These are phyloP conservation scores for Glarea lozoyensis DNA, from an alignment of 495 filamentous ascomycete genomes.

Conservation along the genomic window DNA sequence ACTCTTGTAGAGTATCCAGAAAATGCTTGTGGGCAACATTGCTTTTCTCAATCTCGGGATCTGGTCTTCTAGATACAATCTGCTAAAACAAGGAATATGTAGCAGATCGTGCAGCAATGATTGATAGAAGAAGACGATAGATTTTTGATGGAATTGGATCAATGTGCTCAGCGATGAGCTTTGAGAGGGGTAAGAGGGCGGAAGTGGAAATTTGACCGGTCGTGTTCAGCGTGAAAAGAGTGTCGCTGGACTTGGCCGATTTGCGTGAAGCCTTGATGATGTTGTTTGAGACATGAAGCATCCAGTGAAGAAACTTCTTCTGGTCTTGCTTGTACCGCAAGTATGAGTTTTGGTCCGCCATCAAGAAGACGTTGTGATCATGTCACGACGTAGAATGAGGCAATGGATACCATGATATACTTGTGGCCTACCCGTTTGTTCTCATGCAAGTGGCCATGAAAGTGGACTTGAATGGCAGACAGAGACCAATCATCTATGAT, in stretches of 20 bases:
- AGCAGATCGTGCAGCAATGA: constrained; percentile 22
- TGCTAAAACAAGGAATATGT: constrained; percentile 21
- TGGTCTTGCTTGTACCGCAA: constrained; percentile 31
- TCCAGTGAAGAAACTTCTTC: constrained; percentile 31
- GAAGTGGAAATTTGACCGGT: constrained; percentile 24
- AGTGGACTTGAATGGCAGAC: no score
- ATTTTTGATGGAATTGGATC: constrained; percentile 20
- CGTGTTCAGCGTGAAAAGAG: constrained; percentile 15
- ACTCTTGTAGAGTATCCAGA: constrained; percentile 29
- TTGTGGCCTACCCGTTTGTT: no score
- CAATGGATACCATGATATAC: no score
- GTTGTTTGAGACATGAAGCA: constrained; percentile 27
- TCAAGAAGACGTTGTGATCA: no score
- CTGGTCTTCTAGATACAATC: constrained; percentile 23
- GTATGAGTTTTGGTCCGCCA: constrained; percentile 28
- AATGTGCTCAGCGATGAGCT: constrained; percentile 27
- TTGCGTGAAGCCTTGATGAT: constrained; percentile 20
- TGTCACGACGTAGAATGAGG: no score
- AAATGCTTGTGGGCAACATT: constrained; percentile 32
- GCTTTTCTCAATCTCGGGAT: constrained; percentile 29
- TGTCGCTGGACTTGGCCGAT: constrained; percentile 1
- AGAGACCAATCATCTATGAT: no score
- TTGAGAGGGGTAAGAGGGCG: constrained; percentile 23
- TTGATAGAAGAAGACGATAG: constrained; percentile 23
- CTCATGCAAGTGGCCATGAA: no score